Evolutionary conservation across 2,329 filamentous ascomycete species (phyloP), one percentile per base, ranked within the genome.

Genomic region (Venturia nashicola): DNA sequence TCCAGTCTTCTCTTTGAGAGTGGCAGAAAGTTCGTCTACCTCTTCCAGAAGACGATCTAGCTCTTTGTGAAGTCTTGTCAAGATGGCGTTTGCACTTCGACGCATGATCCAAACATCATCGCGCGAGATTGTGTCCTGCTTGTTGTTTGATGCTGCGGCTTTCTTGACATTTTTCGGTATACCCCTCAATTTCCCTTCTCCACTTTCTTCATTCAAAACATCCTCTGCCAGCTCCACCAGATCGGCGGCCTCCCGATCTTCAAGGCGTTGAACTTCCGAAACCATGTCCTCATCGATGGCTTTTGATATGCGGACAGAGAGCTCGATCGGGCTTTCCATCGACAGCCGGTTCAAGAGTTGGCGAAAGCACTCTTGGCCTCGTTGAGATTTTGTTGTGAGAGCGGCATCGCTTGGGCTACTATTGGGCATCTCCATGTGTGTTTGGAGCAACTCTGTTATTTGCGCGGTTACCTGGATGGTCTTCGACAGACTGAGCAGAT

Each of bases 251-350:
- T 90, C 85, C 62, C 82, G 85, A 66, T 93, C 86, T 68, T 94
- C 86, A 1, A 87, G 81, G 43, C 87, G 83, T 69, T 97, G 92
- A 69, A 90, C 87, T 68, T 90, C 85, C 18, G 86, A 80, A n/a
- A 97, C 78, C 0, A 91, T 90, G 67, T 97, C 92, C 75, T 97
- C 94, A 70, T 99, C 94, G 65, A 99, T 96, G 4, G 93, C 87
- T 2, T 83, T 79, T 61, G 83, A 77, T 65, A 99, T 96, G 27
- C 82, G 83, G 27, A 79, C 76, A 2, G 92, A 89, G 5, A 97
- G 82, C 51, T 83, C 80, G 12, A 79, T 76, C 0, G 91, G 89
- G 2, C 84, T 83, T 14, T 83, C 79, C 23, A 97, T 79, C 63
- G 84, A 80, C 54, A 94, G 84, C 7, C 87, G 83, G 23, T 73